Evolutionary conservation across 441 rosid species (phyloP).

Genomic region (Francoa sonchifolia): DNA sequence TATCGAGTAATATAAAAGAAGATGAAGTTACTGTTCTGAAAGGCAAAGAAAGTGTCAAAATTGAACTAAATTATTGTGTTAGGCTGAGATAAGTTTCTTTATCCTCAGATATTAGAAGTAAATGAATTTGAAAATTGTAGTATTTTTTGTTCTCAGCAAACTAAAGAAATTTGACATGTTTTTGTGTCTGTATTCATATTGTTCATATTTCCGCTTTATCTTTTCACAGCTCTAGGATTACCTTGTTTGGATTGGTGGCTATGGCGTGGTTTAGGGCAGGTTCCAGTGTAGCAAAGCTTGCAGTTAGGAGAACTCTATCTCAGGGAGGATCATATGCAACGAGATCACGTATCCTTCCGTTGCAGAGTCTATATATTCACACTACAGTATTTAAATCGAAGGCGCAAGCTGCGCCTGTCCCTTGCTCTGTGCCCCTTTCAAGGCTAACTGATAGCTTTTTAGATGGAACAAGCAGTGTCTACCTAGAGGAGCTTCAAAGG

Average conservation of each 20-base stretch:
- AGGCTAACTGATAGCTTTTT: conserved; percentile 82
- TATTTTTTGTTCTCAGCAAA: too few relatives aligned
- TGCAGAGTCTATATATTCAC: conserved; percentile 9
- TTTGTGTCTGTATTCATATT: too few relatives aligned
- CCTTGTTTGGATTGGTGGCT: not conserved
- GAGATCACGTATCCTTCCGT: conserved; percentile 6
- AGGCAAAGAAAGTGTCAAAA: too few relatives aligned
- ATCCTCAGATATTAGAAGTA: too few relatives aligned
- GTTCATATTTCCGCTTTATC: too few relatives aligned
- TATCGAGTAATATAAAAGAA: too few relatives aligned
- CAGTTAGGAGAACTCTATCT: conserved; percentile 24
- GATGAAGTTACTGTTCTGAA: too few relatives aligned
- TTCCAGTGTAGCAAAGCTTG: conserved; percentile 39
- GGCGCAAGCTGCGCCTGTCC: conserved; percentile 15
- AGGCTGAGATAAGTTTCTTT: too few relatives aligned
- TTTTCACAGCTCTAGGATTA: too few relatives aligned
- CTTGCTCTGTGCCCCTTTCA: conserved; percentile 28
- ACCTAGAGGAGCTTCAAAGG: conserved; percentile 89
- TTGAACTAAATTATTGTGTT: too few relatives aligned
- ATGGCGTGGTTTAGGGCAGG: not conserved
- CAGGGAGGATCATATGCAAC: conserved; percentile 14
- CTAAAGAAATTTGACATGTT: too few relatives aligned
- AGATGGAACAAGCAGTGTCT: conserved; percentile 91
- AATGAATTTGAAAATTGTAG: too few relatives aligned
- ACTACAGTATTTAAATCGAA: conserved; percentile 11